These are phyloP conservation scores for Myriosclerotinia duriaeana DNA, from an alignment of 2,329 filamentous ascomycete genomes.

Conservation along the genomic window DNA sequence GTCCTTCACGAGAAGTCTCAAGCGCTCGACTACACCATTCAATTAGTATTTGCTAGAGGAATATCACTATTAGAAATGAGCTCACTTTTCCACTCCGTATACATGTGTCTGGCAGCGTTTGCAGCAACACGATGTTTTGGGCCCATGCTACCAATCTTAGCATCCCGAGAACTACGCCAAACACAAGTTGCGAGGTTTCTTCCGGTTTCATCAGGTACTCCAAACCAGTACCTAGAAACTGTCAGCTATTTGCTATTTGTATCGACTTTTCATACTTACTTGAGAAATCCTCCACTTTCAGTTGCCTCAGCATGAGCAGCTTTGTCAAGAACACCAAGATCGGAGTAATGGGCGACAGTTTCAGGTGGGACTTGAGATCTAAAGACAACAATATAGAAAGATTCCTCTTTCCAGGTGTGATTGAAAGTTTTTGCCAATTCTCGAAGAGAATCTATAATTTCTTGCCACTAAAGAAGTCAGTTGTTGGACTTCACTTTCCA, in stretches of 20 bases:
- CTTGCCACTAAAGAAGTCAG: slow-evolving; percentile 49
- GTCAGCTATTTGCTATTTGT: slow-evolving; percentile 20
- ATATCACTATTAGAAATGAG: neutral
- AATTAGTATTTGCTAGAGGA: slow-evolving; percentile 1
- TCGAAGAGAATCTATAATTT: slow-evolving; percentile 59
- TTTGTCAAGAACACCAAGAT: slow-evolving; percentile 72
- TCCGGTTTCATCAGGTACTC: slow-evolving; percentile 64
- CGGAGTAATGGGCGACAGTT: slow-evolving; percentile 57
- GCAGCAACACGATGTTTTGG: slow-evolving; percentile 64
- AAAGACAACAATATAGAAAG: slow-evolving; percentile 85
- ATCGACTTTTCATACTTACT: slow-evolving; percentile 47
- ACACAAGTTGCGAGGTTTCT: slow-evolving; percentile 80
- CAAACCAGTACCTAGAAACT: slow-evolving; percentile 76
- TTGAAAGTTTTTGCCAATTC: slow-evolving; percentile 50
- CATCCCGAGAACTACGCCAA: slow-evolving; percentile 61
- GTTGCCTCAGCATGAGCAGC: slow-evolving; percentile 79
- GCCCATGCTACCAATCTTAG: slow-evolving; percentile 57
- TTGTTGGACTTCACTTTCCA: neutral
- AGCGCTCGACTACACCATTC: slow-evolving; percentile 55
- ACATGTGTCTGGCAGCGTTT: slow-evolving; percentile 62
- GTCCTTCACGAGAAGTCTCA: slow-evolving; percentile 67
- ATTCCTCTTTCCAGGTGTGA: slow-evolving; percentile 57
- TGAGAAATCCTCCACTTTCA: slow-evolving; percentile 76
- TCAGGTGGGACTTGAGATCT: slow-evolving; percentile 68
- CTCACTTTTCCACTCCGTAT: slow-evolving; percentile 59